phyloP scores from a whole-genome alignment of 2,329 filamentous ascomycete genomes.

The Myriosclerotinia duriaeana region DNA sequence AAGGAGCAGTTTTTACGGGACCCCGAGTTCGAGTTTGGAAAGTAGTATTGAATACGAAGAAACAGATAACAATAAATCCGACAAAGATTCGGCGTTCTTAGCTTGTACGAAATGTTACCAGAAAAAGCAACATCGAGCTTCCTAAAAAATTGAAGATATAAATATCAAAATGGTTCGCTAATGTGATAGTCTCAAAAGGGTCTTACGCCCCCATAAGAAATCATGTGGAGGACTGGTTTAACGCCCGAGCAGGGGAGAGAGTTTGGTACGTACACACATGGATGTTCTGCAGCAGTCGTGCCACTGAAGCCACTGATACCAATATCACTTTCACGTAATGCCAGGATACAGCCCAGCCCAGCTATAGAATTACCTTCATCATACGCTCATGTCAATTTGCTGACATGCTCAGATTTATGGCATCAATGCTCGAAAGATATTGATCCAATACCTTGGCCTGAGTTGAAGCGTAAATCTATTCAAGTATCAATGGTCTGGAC shows the following conservation, averaged over 20 bases:
- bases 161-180: conserved; percentile 1
- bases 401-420: neutral
- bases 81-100: conserved; percentile 9
- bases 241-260: neutral
- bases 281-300: neutral
- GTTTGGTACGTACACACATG: conserved; percentile 4
- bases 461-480: neutral
- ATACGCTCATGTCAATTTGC: neutral
- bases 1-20: conserved; percentile 5
- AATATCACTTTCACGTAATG: neutral
- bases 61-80: neutral
- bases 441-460: neutral
- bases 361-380: neutral
- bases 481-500: neutral
- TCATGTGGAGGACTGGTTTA: conserved; percentile 3
- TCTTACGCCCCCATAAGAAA: neutral
- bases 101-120: neutral
- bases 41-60: neutral
- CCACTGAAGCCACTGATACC: neutral
- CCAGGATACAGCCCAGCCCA: neutral
- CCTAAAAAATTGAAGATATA: conserved; percentile 18
- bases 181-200: neutral
- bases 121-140: neutral
- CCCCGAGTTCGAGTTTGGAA: conserved; percentile 13
- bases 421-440: neutral